Conservation (phyloP, 371 early-diverging fungal genomes). For the Phascolomyces articulosus region DNA sequence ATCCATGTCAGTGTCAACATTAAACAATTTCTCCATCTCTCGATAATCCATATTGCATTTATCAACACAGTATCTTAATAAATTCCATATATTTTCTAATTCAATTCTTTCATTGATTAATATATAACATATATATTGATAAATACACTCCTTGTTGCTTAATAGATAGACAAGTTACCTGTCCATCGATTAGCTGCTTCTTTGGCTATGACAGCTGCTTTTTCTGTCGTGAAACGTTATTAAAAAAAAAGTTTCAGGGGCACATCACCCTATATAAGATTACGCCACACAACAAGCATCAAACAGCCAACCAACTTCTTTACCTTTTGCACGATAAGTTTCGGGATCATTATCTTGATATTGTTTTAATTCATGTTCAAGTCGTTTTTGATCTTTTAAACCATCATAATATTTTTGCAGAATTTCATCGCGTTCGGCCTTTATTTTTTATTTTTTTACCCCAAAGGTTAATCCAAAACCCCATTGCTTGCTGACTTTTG, state of each 20-base stretch:
- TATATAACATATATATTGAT: neutral
- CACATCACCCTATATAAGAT: too few species aligned
- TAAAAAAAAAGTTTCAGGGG: neutral
- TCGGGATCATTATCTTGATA: constrained; percentile 83
- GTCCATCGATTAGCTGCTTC: constrained; percentile 92
- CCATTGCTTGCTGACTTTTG: neutral
- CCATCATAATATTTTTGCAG: constrained; percentile 49
- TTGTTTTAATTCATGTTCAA: constrained; percentile 57
- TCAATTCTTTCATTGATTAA: neutral
- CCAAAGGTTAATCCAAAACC: neutral
- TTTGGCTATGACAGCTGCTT: constrained; percentile 60
- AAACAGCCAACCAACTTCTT: too few species aligned
- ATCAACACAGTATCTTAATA: constrained; percentile 83
- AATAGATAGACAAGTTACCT: constrained; percentile 34
- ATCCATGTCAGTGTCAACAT: constrained; percentile 84
- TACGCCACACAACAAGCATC: neutral
- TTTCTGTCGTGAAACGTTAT: constrained; percentile 39
- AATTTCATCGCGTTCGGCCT: constrained; percentile 54
- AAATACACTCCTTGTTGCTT: neutral
- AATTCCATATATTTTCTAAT: constrained; percentile 85
- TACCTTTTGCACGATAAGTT: constrained; percentile 65
- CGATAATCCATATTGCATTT: constrained; percentile 75
- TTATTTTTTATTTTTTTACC: neutral
- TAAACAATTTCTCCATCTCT: constrained; percentile 78
- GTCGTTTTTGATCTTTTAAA: constrained; percentile 31